These are phyloP conservation scores for Jackrogersella minutella DNA, from an alignment of 495 filamentous ascomycete genomes.

Conservation along the genomic window DNA sequence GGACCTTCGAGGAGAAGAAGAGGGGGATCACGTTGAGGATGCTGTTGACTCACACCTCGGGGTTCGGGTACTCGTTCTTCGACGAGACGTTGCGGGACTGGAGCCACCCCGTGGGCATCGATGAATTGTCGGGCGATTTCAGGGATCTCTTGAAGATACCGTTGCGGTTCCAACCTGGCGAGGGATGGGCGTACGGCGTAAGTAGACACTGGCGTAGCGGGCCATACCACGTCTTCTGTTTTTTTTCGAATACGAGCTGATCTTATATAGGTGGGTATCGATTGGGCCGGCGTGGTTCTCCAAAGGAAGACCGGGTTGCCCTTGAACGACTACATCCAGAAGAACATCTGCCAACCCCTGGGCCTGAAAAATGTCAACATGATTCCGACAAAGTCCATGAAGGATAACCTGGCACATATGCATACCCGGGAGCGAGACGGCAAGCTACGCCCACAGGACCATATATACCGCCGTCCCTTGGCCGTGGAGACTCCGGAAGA, in stretches of 20 bases:
- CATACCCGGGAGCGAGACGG: slow-evolving; percentile 54
- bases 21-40: slow-evolving; percentile 67
- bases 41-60: slow-evolving; percentile 67
- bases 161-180: slow-evolving; percentile 65
- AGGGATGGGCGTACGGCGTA: slow-evolving; percentile 66
- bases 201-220: slow-evolving; percentile 16
- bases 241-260: not conserved
- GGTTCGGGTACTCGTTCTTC: slow-evolving; percentile 62
- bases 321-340: slow-evolving; percentile 64
- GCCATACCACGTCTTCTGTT: not conserved
- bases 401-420: slow-evolving; percentile 58
- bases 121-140: slow-evolving; percentile 61
- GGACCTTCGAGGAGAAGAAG: slow-evolving; percentile 60
- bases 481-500: slow-evolving; percentile 45
- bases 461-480: slow-evolving; percentile 56
- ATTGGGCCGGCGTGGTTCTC: slow-evolving; percentile 65
- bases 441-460: slow-evolving; percentile 53
- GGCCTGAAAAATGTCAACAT: slow-evolving; percentile 62
- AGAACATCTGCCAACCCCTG: slow-evolving; percentile 65
- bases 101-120: slow-evolving; percentile 55
- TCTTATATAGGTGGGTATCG: slow-evolving; percentile 55
- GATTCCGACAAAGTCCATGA: slow-evolving; percentile 62
- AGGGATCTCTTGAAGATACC: slow-evolving; percentile 55
- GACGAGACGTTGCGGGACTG: slow-evolving; percentile 59
- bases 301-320: slow-evolving; percentile 59